Percentiles rank a stretch among this genome's conserved stretches.
These are phyloP conservation scores for Parietaria judaica DNA, from an alignment of 306 rosid genomes.

Conservation along the genomic window DNA sequence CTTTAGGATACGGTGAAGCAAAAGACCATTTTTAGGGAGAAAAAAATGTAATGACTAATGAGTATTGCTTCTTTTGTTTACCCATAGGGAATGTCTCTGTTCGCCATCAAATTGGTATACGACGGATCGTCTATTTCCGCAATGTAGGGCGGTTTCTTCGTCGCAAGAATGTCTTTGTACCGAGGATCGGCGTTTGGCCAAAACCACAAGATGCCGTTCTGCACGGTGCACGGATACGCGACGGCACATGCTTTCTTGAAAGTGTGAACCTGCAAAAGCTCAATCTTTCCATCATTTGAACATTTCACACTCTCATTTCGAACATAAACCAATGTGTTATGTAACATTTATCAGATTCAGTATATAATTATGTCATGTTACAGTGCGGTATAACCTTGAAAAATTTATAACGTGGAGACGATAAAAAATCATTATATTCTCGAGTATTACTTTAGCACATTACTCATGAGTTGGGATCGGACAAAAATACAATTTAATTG, in stretches of 20 bases:
- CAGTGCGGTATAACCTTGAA: too few relatives aligned
- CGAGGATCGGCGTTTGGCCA: slow-evolving; percentile 87
- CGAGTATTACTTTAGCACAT: too few relatives aligned
- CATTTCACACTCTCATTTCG: background rate
- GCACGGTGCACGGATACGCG: slow-evolving; percentile 70
- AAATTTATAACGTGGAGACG: too few relatives aligned
- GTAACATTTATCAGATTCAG: too few relatives aligned
- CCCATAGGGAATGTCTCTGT: slow-evolving; percentile 80
- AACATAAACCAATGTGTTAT: background rate
- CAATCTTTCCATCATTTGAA: background rate
- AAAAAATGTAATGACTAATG: background rate
- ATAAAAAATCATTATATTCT: too few relatives aligned
- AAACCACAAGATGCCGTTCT: slow-evolving; percentile 71
- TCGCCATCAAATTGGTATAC: slow-evolving; percentile 43
- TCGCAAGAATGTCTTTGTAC: slow-evolving; percentile 51
- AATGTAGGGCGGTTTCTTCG: slow-evolving; percentile 55
- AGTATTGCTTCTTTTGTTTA: slow-evolving; percentile 14
- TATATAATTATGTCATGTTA: too few relatives aligned
- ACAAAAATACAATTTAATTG: too few relatives aligned
- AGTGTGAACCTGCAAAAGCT: slow-evolving; percentile 52
- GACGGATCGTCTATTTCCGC: slow-evolving; percentile 73
- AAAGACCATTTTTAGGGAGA: too few relatives aligned
- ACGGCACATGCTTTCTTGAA: slow-evolving; percentile 72
- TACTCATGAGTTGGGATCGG: too few relatives aligned
- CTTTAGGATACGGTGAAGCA: too few relatives aligned